These are phyloP conservation scores for Crithidia mellificae DNA, from an alignment of 208 protist genomes.

Conservation along the genomic window DNA sequence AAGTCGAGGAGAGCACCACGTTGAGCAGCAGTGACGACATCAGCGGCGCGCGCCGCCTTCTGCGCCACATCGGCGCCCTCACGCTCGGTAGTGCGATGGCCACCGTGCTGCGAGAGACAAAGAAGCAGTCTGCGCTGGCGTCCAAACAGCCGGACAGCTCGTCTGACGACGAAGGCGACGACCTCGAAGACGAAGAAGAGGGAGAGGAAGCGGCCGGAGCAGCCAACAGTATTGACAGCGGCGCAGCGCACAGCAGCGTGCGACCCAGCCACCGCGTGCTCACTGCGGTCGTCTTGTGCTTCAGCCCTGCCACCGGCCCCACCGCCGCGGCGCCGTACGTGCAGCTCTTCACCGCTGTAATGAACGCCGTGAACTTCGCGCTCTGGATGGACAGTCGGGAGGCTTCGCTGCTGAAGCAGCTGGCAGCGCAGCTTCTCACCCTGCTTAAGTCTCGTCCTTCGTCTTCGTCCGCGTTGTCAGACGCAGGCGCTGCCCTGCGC, in stretches of 20 bases:
- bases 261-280: conserved; percentile 63
- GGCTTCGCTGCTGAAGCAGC: conserved; percentile 26
- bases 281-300: conserved; percentile 36
- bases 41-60: conserved; percentile 33
- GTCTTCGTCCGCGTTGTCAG: not conserved
- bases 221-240: not conserved
- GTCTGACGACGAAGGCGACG: conserved; percentile 19
- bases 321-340: conserved; percentile 41
- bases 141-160: conserved; percentile 2
- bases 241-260: conserved; percentile 14
- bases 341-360: conserved; percentile 41
- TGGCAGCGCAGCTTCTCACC: conserved; percentile 26
- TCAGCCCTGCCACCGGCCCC: conserved; percentile 19
- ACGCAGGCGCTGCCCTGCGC: not conserved
- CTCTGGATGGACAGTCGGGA: conserved; percentile 55
- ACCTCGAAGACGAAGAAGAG: not conserved
- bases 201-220: no score
- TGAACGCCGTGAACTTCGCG: conserved; percentile 45
- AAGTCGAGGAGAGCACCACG: conserved; percentile 17
- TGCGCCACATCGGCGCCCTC: conserved; percentile 38
- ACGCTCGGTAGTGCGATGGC: conserved; percentile 38
- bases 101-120: conserved; percentile 51
- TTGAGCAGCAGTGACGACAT: conserved; percentile 27
- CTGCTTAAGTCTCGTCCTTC: conserved; percentile 18
- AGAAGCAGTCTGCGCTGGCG: conserved; percentile 24